phyloP scores from a whole-genome alignment of 1,284 basidiomycete genomes.

The Jaminaea rosea region DNA sequence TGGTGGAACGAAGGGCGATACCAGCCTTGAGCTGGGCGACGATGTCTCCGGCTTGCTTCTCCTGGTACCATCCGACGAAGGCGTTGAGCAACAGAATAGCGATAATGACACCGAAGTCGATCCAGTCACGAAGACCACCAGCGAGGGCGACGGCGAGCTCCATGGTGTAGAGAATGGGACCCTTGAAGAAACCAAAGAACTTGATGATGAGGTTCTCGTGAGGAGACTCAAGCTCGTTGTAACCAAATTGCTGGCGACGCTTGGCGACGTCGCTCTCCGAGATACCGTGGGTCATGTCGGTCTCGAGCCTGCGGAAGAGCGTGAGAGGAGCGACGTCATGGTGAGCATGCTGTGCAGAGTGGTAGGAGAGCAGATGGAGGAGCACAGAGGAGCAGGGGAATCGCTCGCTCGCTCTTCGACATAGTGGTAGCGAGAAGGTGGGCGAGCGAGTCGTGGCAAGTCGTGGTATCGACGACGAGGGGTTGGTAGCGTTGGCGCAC shows the following conservation, averaged over 20 bases:
- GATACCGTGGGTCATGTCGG: conserved; percentile 51
- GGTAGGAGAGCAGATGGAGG: background rate
- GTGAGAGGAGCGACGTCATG: background rate
- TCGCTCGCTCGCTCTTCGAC: background rate
- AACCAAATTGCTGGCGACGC: conserved; percentile 45
- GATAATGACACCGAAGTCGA: conserved; percentile 55
- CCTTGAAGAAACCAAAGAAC: conserved; percentile 49
- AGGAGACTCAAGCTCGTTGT: conserved; percentile 48
- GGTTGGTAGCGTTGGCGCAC: too few relatives aligned
- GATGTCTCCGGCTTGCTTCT: conserved; percentile 54
- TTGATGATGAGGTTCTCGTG: conserved; percentile 52
- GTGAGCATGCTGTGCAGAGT: background rate
- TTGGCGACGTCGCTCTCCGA: conserved; percentile 48
- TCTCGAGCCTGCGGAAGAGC: conserved; percentile 49
- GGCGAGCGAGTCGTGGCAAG: too few relatives aligned
- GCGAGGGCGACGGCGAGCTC: conserved; percentile 48
- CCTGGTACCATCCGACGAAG: conserved; percentile 56
- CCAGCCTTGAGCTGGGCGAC: conserved; percentile 55
- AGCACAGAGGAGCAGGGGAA: background rate
- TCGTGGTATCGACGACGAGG: too few relatives aligned
- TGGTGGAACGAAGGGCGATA: conserved; percentile 52
- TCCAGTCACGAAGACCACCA: conserved; percentile 50
- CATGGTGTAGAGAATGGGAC: conserved; percentile 49
- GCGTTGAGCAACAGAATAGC: conserved; percentile 51
- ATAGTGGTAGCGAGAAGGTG: background rate